phyloP scores from a whole-genome alignment of 2,329 filamentous ascomycete genomes.

The Cephalotrichum gorgonifer region DNA sequence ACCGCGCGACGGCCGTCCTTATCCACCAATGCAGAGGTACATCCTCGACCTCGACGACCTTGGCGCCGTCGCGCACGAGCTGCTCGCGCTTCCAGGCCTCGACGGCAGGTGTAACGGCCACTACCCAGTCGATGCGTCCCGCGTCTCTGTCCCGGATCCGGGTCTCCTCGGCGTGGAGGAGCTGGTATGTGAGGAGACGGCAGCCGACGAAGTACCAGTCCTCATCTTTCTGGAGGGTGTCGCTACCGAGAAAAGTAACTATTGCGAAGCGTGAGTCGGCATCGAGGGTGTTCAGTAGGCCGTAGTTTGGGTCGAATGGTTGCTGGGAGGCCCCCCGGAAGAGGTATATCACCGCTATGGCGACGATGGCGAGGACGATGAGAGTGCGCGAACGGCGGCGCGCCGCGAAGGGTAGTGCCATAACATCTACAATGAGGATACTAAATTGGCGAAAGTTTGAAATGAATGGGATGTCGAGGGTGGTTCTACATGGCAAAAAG shows the following conservation, averaged over 20 bases:
- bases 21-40: slow-evolving; percentile 19
- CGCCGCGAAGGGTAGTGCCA: too few relatives aligned
- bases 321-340: neutral
- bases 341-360: neutral
- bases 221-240: slow-evolving; percentile 14
- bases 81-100: slow-evolving; percentile 18
- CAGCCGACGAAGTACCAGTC: slow-evolving; percentile 27
- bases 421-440: neutral
- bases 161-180: slow-evolving; percentile 25
- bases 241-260: slow-evolving; percentile 25
- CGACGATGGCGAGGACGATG: neutral
- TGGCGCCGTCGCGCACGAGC: slow-evolving; percentile 26
- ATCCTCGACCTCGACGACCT: slow-evolving; percentile 21
- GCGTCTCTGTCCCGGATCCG: slow-evolving; percentile 10
- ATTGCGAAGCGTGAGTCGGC: slow-evolving; percentile 15
- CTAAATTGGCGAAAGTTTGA: neutral
- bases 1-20: slow-evolving; percentile 22
- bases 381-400: neutral
- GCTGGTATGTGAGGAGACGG: slow-evolving; percentile 27
- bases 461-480: neutral
- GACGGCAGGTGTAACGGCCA: slow-evolving; percentile 22
- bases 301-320: neutral
- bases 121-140: slow-evolving; percentile 21
- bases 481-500: too few relatives aligned
- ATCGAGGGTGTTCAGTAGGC: neutral